Evolutionary conservation across 306 rosid species (phyloP).

Genomic region (Trifolium pratense): DNA sequence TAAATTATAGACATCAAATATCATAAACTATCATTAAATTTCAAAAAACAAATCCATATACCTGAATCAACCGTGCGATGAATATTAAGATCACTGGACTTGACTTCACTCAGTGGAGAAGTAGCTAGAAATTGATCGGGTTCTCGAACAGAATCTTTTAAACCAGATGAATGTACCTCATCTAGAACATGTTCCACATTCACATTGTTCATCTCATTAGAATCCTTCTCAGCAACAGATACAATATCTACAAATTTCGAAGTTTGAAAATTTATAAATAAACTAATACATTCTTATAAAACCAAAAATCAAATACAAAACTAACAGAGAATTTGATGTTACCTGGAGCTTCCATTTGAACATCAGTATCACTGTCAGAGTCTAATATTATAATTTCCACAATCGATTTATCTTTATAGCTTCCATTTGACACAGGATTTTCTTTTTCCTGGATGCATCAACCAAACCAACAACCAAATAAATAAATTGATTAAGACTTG

Average conservation of each 20-base stretch:
- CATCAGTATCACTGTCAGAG: neutral
- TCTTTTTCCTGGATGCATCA: constrained; percentile 23
- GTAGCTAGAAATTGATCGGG: neutral
- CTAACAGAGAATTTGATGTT: too few species aligned
- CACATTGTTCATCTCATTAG: neutral
- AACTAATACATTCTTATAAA: neutral
- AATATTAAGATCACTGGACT: neutral
- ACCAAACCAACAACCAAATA: neutral
- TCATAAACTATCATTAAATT: neutral
- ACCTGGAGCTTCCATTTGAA: constrained; percentile 26
- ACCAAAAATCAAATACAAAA: neutral
- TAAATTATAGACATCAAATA: neutral
- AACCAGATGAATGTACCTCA: neutral
- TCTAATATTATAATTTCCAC: constrained; percentile 17
- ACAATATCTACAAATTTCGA: constrained; percentile 7
- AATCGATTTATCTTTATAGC: neutral
- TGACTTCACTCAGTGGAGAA: neutral
- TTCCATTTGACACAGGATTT: neutral
- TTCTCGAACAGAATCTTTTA: neutral
- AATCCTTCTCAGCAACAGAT: neutral
- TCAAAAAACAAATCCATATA: too few species aligned
- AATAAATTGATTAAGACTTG: neutral
- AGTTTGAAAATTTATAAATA: neutral
- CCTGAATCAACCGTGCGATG: neutral
- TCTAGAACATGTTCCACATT: neutral